These are phyloP conservation scores for Sporisorium iseilematis-ciliati DNA, from an alignment of 1,284 basidiomycete species.

Conservation along the genomic window DNA sequence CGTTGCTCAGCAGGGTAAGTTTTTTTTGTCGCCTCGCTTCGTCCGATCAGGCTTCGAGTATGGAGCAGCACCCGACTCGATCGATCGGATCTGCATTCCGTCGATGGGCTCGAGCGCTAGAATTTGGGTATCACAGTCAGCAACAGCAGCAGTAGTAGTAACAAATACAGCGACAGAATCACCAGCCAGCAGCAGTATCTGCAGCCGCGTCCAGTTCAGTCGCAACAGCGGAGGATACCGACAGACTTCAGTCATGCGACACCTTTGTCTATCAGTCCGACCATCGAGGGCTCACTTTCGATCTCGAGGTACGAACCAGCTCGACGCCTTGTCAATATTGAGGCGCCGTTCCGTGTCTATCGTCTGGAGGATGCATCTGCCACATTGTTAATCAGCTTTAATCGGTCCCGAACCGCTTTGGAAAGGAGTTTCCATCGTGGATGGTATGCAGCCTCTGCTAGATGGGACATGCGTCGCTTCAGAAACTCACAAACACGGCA, in stretches of 20 bases:
- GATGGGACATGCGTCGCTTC: not conserved
- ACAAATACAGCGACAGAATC: not conserved
- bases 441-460: not conserved
- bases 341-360: not conserved
- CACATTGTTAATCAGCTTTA: not conserved
- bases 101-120: not conserved
- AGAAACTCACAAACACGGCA: not conserved
- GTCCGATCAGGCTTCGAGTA: slow-evolving; percentile 4
- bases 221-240: too few relatives aligned
- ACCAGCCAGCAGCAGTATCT: slow-evolving; percentile 3
- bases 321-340: too few relatives aligned
- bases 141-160: slow-evolving; percentile 1
- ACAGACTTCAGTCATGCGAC: too few relatives aligned
- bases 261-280: too few relatives aligned
- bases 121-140: not conserved
- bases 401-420: not conserved
- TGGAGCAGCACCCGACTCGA: not conserved
- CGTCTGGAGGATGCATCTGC: not conserved
- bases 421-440: not conserved
- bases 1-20: slow-evolving; percentile 51
- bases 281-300: too few relatives aligned
- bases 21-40: slow-evolving; percentile 1
- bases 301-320: too few relatives aligned
- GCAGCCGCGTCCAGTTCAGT: not conserved
- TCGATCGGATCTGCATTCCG: not conserved